Conservation (phyloP, 805 yeast species). For the Lachancea kluyveri region DNA sequence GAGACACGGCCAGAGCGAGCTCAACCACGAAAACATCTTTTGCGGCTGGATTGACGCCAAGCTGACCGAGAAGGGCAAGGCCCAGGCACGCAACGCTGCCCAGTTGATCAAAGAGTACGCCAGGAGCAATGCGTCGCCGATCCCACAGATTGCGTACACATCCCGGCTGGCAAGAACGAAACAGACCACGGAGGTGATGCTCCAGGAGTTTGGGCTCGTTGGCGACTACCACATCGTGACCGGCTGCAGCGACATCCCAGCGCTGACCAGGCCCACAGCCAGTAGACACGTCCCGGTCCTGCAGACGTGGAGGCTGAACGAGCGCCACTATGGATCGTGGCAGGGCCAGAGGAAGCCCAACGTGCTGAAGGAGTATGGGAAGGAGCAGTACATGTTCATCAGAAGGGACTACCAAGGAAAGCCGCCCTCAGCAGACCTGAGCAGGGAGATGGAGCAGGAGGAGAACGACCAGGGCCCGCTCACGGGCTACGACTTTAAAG, state of each 20-base stretch:
- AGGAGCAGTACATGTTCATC: slow-evolving; percentile 68
- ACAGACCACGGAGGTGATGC: slow-evolving; percentile 65
- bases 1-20: slow-evolving; percentile 80
- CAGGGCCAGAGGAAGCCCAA: slow-evolving; percentile 73
- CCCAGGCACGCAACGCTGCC: slow-evolving; percentile 65
- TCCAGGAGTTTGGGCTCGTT: slow-evolving; percentile 38
- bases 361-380: slow-evolving; percentile 58
- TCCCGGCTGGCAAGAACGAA: slow-evolving; percentile 69
- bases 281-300: slow-evolving; percentile 46
- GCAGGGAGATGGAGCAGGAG: slow-evolving; percentile 36
- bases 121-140: slow-evolving; percentile 14
- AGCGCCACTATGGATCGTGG: slow-evolving; percentile 77
- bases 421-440: slow-evolving; percentile 44
- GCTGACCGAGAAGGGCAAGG: slow-evolving; percentile 58
- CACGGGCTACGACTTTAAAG: slow-evolving; percentile 32
- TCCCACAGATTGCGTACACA: slow-evolving; percentile 60
- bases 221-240: slow-evolving; percentile 19
- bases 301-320: slow-evolving; percentile 76
- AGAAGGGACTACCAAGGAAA: slow-evolving; percentile 74
- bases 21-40: slow-evolving; percentile 69
- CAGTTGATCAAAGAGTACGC: slow-evolving; percentile 43
- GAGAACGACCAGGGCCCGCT: slow-evolving; percentile 22
- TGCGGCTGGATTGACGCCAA: slow-evolving; percentile 84
- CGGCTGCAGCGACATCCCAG: slow-evolving; percentile 8
- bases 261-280: slow-evolving; percentile 21